Evolutionary conservation across 768 basidiomycete species (phyloP).

Genomic region (Termitomyces heimii): DNA sequence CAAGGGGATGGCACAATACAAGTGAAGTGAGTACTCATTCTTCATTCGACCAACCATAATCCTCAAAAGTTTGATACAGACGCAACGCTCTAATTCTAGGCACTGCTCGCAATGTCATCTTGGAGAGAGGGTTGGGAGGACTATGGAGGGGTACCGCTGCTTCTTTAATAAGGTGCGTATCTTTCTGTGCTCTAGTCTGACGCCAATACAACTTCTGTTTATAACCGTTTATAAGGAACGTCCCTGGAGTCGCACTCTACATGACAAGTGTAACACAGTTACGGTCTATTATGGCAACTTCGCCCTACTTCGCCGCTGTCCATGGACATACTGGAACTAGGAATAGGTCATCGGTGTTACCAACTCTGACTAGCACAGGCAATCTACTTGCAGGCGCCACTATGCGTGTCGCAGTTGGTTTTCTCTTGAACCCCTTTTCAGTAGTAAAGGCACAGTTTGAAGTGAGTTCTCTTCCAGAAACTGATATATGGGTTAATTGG

Average conservation of each 20-base stretch:
- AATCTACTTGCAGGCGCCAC: conserved; percentile 86
- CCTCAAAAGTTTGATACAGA: conserved; percentile 23
- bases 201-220: not conserved
- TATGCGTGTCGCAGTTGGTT: conserved; percentile 73
- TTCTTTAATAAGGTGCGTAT: conserved; percentile 63
- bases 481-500: conserved; percentile 1
- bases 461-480: conserved; percentile 34
- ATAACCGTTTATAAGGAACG: conserved; percentile 55
- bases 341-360: conserved; percentile 48
- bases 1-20: conserved; percentile 55
- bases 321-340: conserved; percentile 17
- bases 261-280: conserved; percentile 83
- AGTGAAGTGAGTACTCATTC: conserved; percentile 26
- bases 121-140: conserved; percentile 58
- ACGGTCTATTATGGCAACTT: conserved; percentile 67
- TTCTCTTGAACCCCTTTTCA: conserved; percentile 85
- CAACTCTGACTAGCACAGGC: conserved; percentile 66
- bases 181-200: not conserved
- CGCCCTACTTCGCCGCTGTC: conserved; percentile 56
- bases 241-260: conserved; percentile 91
- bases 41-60: not conserved
- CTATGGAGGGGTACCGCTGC: conserved; percentile 88
- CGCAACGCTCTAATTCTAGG: conserved; percentile 33
- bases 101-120: conserved; percentile 52
- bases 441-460: conserved; percentile 91